Base-by-base conservation (phyloP, 805 yeast species). In the Candida schatavii region DNA sequence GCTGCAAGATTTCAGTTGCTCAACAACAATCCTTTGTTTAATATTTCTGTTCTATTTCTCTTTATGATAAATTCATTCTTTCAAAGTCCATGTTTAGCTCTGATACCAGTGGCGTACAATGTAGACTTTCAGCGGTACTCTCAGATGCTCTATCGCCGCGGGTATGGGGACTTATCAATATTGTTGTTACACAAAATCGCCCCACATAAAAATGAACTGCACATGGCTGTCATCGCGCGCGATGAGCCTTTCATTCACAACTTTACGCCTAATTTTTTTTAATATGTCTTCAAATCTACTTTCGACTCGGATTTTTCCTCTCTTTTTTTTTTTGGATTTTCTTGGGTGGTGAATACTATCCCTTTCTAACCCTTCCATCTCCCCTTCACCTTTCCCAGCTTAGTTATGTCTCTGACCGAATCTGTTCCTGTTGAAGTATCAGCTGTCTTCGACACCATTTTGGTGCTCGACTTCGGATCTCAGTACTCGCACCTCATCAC, bases 401-500 rank as follows among this genome's bases (percentile, higher is more conserved):
- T 18, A 7, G 18, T 9, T 11, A 33, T 41, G 51, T 35, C 46
- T 34, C 39, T 48, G 44, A 44, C 46, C 39, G 53, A 52, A 37
- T 71, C 68, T 50, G 70, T 64, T 47, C 74, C 73, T 37, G 55
- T 68, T 52, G 77, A 88, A 70, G 97, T 93, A 47, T 80, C 95
- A 55, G 79, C 78, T 55, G 88, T 87, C 46, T 93, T 93, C 70
- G 96, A 93, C 79, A 93, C 99, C 73, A 89, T 93, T 54, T 77
- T 93, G 72, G 97, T 93, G 64, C 79, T 93, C 62, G 99, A 93
- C 66, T 93, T 93, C 62, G 99, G 99, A 48, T 93, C 99, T 47
- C 99, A 93, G 74, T 93, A 93, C 74, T 88, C 97, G 44, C 99
- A 93, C 62, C 72, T 93, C 64, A 89, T 93, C 65, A 90, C 97